phyloP scores from a whole-genome alignment of 768 basidiomycete species.

The Lentinula sp. region DNA sequence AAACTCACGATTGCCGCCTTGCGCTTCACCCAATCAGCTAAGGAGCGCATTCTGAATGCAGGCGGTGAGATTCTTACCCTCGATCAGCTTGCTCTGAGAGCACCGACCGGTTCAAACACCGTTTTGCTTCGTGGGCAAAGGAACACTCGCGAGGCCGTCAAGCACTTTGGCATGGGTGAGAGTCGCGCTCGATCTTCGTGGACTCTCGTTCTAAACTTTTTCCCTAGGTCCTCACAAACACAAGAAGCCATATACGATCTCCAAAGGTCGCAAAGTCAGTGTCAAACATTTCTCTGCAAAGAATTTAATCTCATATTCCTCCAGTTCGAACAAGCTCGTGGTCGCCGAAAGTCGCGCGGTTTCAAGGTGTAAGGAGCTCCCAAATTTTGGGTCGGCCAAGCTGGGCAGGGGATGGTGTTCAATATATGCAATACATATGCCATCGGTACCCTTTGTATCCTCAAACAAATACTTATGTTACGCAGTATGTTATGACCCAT shows the following conservation, averaged over 20 bases:
- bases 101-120: conserved; percentile 94
- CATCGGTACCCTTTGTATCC: background rate
- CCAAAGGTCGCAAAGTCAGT: conserved; percentile 90
- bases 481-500: background rate
- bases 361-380: conserved; percentile 78
- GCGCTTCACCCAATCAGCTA: conserved; percentile 88
- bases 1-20: conserved; percentile 93
- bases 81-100: conserved; percentile 92
- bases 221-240: conserved; percentile 81
- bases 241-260: conserved; percentile 95
- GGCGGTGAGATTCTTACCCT: conserved; percentile 94
- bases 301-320: background rate
- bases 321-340: conserved; percentile 95
- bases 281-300: background rate
- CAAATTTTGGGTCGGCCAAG: conserved; percentile 9
- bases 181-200: conserved; percentile 3
- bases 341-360: conserved; percentile 96
- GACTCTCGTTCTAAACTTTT: background rate
- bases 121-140: conserved; percentile 88
- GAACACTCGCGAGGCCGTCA: conserved; percentile 91
- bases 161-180: conserved; percentile 94
- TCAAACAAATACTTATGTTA: background rate
- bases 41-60: conserved; percentile 91
- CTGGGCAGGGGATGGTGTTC: background rate
- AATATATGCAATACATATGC: background rate